Evolutionary conservation across 352 stramenopile species (phyloP).

Genomic region (Phytophthora fragariae): DNA sequence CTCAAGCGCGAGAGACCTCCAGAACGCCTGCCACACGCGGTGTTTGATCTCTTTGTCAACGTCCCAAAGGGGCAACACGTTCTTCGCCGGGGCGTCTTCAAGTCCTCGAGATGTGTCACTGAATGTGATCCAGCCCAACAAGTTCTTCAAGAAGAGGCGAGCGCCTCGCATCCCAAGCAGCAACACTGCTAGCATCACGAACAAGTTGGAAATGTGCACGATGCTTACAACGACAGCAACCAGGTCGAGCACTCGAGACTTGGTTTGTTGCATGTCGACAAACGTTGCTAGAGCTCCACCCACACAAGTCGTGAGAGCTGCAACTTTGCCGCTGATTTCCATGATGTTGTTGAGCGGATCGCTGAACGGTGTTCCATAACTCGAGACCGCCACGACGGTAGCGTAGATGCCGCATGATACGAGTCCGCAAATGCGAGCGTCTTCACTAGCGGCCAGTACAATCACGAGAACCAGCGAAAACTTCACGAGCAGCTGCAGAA

Average conservation of each 20-base stretch:
- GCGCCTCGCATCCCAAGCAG: background rate
- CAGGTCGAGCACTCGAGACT: background rate
- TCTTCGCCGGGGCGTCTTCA: background rate
- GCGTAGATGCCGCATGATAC: background rate
- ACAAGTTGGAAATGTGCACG: background rate
- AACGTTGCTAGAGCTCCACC: background rate
- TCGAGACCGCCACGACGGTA: background rate
- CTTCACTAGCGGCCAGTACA: background rate
- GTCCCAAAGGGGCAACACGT: background rate
- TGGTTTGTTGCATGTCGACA: background rate
- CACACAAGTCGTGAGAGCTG: background rate
- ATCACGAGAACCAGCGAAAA: background rate
- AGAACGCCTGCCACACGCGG: background rate
- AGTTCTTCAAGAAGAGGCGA: constrained; percentile 1
- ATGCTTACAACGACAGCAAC: background rate
- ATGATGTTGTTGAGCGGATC: background rate
- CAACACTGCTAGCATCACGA: background rate
- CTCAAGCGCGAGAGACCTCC: background rate
- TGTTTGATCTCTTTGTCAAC: background rate
- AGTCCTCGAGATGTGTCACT: background rate
- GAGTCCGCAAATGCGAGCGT: background rate
- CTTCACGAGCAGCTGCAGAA: background rate
- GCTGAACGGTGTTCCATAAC: background rate
- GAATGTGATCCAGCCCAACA: background rate
- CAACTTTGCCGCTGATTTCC: background rate